These are phyloP conservation scores for Carpinus viminea DNA, from an alignment of 306 rosid species.

Conservation along the genomic window DNA sequence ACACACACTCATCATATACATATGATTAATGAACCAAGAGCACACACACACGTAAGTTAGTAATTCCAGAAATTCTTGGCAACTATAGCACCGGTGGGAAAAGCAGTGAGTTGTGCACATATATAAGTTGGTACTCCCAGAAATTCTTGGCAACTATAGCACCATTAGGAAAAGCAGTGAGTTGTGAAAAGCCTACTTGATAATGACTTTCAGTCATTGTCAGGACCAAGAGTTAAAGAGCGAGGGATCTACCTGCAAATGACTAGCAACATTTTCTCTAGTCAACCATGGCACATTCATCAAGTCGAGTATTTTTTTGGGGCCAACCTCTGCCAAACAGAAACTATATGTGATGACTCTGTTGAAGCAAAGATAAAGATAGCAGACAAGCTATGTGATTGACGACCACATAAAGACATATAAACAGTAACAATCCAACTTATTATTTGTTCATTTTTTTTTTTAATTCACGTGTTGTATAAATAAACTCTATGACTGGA, in stretches of 20 bases:
- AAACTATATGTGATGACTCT: constrained; percentile 47
- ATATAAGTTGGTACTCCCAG: neutral
- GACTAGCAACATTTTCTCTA: constrained; percentile 97
- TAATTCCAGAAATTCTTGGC: too few relatives aligned
- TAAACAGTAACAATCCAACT: constrained; percentile 4
- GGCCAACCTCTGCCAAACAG: constrained; percentile 94
- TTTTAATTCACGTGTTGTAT: neutral
- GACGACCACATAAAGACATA: constrained; percentile 16
- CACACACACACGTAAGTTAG: too few relatives aligned
- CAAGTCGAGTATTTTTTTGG: constrained; percentile 89
- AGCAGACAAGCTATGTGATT: constrained; percentile 31
- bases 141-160: neutral
- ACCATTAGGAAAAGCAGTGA: neutral
- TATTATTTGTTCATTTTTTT: neutral
- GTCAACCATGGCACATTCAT: constrained; percentile 95
- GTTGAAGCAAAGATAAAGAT: constrained; percentile 29
- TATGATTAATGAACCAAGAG: too few relatives aligned
- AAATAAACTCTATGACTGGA: constrained; percentile 12
- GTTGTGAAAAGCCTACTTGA: constrained; percentile 4
- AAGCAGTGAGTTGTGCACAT: neutral
- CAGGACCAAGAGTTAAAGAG: constrained; percentile 17
- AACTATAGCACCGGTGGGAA: too few relatives aligned
- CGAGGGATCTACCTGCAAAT: constrained; percentile 73
- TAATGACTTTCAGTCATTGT: constrained; percentile 24
- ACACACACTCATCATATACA: too few relatives aligned